Percentiles rank a stretch among this genome's conserved stretches.
Evolutionary conservation across 805 yeast species (phyloP).

Genomic region (Ogataea dorogensis): DNA sequence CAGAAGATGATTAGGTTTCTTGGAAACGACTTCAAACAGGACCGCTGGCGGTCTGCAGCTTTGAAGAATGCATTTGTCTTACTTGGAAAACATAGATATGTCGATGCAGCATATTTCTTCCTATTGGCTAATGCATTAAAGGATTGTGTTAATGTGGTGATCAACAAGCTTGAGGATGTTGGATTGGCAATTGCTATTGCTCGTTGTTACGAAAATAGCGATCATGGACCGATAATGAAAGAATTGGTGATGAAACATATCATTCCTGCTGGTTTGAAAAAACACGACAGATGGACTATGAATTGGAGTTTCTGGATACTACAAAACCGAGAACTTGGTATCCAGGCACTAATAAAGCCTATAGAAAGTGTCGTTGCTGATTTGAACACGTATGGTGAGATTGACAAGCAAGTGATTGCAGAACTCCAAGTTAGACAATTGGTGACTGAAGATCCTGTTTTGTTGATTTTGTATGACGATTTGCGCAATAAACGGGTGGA

Average conservation of each 20-base stretch:
- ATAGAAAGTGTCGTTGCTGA: conserved; percentile 40
- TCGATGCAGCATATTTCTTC: conserved; percentile 89
- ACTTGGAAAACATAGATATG: conserved; percentile 80
- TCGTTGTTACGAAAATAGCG: conserved; percentile 64
- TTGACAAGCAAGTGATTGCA: conserved; percentile 30
- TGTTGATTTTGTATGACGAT: conserved; percentile 61
- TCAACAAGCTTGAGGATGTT: conserved; percentile 63
- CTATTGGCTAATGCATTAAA: conserved; percentile 69
- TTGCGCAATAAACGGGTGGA: conserved; percentile 53
- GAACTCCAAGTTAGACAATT: conserved; percentile 39
- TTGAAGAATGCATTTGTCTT: conserved; percentile 88
- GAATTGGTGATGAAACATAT: conserved; percentile 48
- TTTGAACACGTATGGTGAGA: conserved; percentile 22
- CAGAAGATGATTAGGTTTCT: conserved; percentile 77
- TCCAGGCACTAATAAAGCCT: conserved; percentile 62
- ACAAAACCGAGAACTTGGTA: conserved; percentile 46
- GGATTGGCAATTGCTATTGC: conserved; percentile 80
- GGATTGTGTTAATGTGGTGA: conserved; percentile 75
- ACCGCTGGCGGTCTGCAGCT: conserved; percentile 87
- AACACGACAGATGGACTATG: conserved; percentile 77
- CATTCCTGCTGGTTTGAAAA: conserved; percentile 53
- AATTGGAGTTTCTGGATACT: conserved; percentile 80
- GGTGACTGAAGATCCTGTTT: conserved; percentile 71
- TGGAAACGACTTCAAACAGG: conserved; percentile 68
- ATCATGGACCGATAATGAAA: conserved; percentile 52